Evolutionary conservation across 2,329 filamentous ascomycete species (phyloP), one percentile per base, ranked within the genome.

Genomic region (Trichoderma arundinaceum): DNA sequence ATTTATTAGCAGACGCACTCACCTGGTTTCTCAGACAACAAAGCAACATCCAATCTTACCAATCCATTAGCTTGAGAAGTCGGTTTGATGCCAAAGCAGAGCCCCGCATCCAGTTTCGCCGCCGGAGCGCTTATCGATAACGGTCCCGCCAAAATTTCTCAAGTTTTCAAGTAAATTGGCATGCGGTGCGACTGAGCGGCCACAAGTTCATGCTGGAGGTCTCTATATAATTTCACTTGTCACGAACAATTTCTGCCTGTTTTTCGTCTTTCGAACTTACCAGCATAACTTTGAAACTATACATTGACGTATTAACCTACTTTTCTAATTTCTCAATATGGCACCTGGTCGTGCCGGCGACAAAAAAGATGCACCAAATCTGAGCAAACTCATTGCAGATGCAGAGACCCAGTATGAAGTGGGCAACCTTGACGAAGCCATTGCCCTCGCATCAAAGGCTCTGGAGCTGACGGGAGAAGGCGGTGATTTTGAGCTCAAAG

Each of bases 401-500:
- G 80, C 80, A 39, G 77, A 78, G 35, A 78, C 78, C 28, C 78
- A 81, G 52, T 74, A 81, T 44, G 75, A 77, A 66, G 77, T 80
- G 9, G 79, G 80, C 54, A 79, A 80, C 64, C 65, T 81, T 61
- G 77, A 81, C 44, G 77, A 76, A 56, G 80, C 80, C 62, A 74
- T 77, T 54, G 53, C 70, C 6, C 74, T 81, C 13, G 83, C 82
- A 4, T 72, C 77, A 38, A 72, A 77, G 32, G 83, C 82, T 2
- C 79, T 83, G 41, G 76, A 80, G 7, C 71, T 74, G 9, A 81
- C 81, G 3, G 81, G 81, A 3, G 69, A 75, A 13, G 79, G 77
- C 44, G 82, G 83, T 69, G 82, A 83, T 59, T 79, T 79, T 69
- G 84, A 85, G 52, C 81, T 92, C 15, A 83, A 88, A 10, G 90